These are phyloP conservation scores for Claviceps purpurea DNA, from an alignment of 2,329 filamentous ascomycete species.

Conservation along the genomic window DNA sequence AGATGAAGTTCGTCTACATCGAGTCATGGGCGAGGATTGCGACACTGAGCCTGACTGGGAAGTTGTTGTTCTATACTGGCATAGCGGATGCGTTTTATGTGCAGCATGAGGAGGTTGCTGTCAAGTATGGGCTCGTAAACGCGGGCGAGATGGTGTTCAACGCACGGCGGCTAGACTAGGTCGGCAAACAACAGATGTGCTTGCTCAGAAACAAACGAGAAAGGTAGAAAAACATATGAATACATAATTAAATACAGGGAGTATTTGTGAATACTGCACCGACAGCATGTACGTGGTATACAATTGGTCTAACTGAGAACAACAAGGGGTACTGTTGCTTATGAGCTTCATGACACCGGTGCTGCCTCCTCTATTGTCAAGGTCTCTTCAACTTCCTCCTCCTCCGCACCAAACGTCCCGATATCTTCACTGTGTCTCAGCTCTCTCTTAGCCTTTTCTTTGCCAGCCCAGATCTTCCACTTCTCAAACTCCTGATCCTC, in stretches of 20 bases:
- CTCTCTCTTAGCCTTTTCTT: constrained; percentile 29
- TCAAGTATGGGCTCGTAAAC: constrained; percentile 25
- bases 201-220: background rate
- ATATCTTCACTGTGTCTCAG: constrained; percentile 28
- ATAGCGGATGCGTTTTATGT: constrained; percentile 71
- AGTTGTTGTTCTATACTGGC: constrained; percentile 48
- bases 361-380: background rate
- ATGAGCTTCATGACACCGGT: constrained; percentile 5
- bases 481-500: constrained; percentile 69
- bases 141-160: constrained; percentile 28
- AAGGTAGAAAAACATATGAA: background rate
- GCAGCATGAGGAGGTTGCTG: constrained; percentile 58
- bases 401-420: constrained; percentile 26
- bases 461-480: constrained; percentile 71
- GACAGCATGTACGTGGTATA: constrained; percentile 12
- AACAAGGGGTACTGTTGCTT: background rate
- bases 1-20: constrained; percentile 68
- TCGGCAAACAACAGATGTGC: constrained; percentile 2
- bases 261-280: background rate
- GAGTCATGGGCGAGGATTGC: constrained; percentile 86
- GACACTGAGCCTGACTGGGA: constrained; percentile 72
- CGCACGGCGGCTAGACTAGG: constrained; percentile 14
- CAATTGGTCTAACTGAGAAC: background rate
- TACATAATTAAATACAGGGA: background rate
- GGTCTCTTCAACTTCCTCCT: constrained; percentile 16